Evolutionary conservation across 148 eudicot genomes (phyloP).

Genomic region (Bassia scoparia): DNA sequence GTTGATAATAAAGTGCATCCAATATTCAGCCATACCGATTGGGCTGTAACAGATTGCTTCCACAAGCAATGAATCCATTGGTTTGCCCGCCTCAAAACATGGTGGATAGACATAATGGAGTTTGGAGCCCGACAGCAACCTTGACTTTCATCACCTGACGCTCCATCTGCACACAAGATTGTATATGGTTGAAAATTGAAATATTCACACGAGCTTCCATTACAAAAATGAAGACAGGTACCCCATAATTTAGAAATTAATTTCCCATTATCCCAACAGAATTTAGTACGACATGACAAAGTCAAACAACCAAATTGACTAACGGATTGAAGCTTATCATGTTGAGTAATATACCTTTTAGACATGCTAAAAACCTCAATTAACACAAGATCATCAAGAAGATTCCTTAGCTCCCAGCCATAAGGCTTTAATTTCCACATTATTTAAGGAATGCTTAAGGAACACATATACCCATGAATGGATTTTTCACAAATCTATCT

Average conservation of each 20-base stretch:
- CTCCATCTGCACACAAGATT: conserved; percentile 49
- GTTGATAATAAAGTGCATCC: not conserved
- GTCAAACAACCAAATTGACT: too few species aligned
- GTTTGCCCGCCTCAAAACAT: conserved; percentile 92
- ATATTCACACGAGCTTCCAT: not conserved
- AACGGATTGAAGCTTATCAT: too few species aligned
- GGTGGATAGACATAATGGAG: conserved; percentile 82
- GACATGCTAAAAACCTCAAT: too few species aligned
- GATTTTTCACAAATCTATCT: too few species aligned
- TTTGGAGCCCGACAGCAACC: conserved; percentile 55
- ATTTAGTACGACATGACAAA: too few species aligned
- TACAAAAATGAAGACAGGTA: not conserved
- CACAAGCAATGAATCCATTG: conserved; percentile 84
- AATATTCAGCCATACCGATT: conserved; percentile 51
- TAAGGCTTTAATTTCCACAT: too few species aligned
- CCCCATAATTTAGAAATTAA: not conserved
- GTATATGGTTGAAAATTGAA: not conserved
- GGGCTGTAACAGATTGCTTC: conserved; percentile 84
- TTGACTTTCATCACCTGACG: conserved; percentile 55
- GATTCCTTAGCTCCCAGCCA: too few species aligned
- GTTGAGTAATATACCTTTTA: too few species aligned
- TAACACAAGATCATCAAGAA: too few species aligned
- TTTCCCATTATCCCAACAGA: too few species aligned
- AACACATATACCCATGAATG: too few species aligned
- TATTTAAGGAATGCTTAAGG: too few species aligned